These are phyloP conservation scores for Pleurotus citrinopileatus DNA, from an alignment of 768 basidiomycete species.

Conservation along the genomic window DNA sequence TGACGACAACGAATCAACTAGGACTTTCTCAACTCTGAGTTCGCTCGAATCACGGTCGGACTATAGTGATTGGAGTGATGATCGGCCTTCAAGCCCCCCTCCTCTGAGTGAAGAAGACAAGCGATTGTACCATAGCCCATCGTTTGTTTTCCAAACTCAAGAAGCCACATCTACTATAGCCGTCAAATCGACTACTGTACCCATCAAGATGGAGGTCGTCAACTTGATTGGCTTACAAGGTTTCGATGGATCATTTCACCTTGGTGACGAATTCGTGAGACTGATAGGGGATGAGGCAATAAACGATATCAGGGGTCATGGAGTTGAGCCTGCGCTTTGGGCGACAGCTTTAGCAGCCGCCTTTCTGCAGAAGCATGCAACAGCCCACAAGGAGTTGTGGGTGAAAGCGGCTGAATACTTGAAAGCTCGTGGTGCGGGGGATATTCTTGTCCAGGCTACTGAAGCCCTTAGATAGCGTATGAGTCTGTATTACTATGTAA, in stretches of 20 bases:
- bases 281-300: constrained; percentile 35
- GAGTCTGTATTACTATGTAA: not conserved
- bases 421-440: not conserved
- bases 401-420: not conserved
- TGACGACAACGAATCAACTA: constrained; percentile 24
- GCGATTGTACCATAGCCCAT: constrained; percentile 14
- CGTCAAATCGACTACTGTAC: too few relatives aligned
- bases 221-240: constrained; percentile 36
- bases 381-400: constrained; percentile 1
- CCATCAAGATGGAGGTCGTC: constrained; percentile 24
- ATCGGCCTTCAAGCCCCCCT: constrained; percentile 21
- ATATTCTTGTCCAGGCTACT: not conserved
- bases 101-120: constrained; percentile 21
- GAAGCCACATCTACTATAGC: constrained; percentile 13
- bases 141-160: constrained; percentile 13
- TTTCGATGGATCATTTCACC: constrained; percentile 48
- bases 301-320: constrained; percentile 24
- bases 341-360: constrained; percentile 46
- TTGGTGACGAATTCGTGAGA: constrained; percentile 23
- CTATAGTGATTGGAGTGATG: constrained; percentile 32
- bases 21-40: constrained; percentile 46
- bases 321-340: constrained; percentile 40
- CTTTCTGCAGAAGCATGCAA: constrained; percentile 34
- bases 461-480: not conserved
- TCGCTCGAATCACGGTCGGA: constrained; percentile 40